Evolutionary conservation across 225 moss, liverwort and hornwort species (phyloP).

Genomic region (Polytrichum formosum): DNA sequence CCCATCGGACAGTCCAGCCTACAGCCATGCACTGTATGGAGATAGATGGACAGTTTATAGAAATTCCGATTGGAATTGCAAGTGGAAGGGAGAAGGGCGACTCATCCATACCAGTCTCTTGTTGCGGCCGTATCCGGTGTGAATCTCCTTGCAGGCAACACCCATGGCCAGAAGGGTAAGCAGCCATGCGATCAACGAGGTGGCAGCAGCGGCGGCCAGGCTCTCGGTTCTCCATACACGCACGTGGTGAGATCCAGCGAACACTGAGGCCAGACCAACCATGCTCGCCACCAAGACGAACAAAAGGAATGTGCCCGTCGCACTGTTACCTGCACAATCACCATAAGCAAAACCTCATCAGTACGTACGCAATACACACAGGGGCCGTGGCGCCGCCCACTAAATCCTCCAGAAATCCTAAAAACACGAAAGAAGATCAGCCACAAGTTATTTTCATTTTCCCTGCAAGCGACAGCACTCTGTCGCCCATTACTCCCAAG

Average conservation of each 20-base stretch:
- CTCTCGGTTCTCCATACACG: constrained; percentile 31
- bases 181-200: constrained; percentile 39
- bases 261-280: constrained; percentile 39
- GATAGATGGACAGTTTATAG: no score
- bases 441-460: no score
- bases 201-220: constrained; percentile 31
- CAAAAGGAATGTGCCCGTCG: constrained; percentile 4
- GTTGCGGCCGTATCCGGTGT: constrained; percentile 25
- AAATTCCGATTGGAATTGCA: no score
- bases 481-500: no score
- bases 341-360: not conserved
- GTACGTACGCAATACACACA: no score
- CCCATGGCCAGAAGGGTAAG: constrained; percentile 60
- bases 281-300: constrained; percentile 35
- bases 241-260: constrained; percentile 44
- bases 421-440: no score
- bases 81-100: no score
- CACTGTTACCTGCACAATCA: not conserved
- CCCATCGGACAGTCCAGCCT: no score
- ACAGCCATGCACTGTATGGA: no score
- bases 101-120: constrained; percentile 37
- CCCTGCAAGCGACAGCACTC: no score
- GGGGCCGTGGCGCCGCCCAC: no score
- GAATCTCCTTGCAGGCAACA: constrained; percentile 47
- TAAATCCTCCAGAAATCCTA: no score